Evolutionary conservation across 495 filamentous ascomycete species (phyloP), one percentile per base, ranked within the genome.

Genomic region (Sporormia fimetaria): DNA sequence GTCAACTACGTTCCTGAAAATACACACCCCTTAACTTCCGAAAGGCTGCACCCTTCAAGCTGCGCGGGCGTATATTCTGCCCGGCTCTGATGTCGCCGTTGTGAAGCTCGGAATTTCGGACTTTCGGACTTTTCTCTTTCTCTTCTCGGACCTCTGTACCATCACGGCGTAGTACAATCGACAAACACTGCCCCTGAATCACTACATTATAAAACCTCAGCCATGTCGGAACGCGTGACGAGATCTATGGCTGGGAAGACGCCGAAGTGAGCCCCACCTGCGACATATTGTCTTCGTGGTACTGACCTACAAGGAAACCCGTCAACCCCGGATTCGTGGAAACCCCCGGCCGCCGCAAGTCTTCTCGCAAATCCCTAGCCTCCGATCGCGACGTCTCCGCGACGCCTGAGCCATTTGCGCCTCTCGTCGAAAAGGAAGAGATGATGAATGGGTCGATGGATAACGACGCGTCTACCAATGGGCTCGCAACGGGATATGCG

Each of bases 291-390:
- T 20, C 14, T 23, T 40, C 29, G 20, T 40, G 14, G 15, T 21
- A 20, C 17, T 22, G 20, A 26, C 31, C 36, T 10, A 17, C 26
- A 40, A 64, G 62, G 32, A 63, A 61, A 41, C 55, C 60, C 5
- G 36, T 25, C n/a, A 40, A 61, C 23, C 60, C 63, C n/a, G 60
- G 58, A 22, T 63, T 64, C 40, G 62, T 66, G 35, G 64, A 66
- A 36, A 66, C 64, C 3, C 64, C 64, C 11, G 60, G 60, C 28
- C 52, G 44, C 35, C 48, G 42, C 20, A 40, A 46, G 15, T 54
- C 56, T 33, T 48, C 44, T 16, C 59, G 57, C 36, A 62, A 60
- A 27, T 63, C 57, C 15, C 42, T 47, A 7, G 35, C 22, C 45
- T 20, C 38, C 8, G 49, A 51, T 14, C 40, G 54, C 25, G 47